A percentile compares a stretch with the other conserved stretches of the same genome.
These are phyloP conservation scores for Chondrostereum purpureum DNA, from an alignment of 1,284 basidiomycete species.

Conservation along the genomic window DNA sequence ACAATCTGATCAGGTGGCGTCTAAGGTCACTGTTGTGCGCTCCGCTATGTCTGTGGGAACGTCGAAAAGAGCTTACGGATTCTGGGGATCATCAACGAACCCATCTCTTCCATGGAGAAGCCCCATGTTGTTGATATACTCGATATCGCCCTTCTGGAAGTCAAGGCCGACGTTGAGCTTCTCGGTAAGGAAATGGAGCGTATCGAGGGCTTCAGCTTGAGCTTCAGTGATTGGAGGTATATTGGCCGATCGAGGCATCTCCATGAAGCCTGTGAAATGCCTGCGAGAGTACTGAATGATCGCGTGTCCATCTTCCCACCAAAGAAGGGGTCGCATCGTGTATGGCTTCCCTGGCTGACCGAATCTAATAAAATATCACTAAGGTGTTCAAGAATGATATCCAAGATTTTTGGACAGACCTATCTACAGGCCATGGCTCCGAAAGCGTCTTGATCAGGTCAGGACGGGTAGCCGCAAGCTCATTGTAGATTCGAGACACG, in stretches of 20 bases:
- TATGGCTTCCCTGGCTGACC: slow-evolving; percentile 28
- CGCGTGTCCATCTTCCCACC: slow-evolving; percentile 30
- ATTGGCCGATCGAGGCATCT: slow-evolving; percentile 23
- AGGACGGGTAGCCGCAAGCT: slow-evolving; percentile 35
- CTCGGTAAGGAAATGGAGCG: slow-evolving; percentile 38
- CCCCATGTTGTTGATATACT: slow-evolving; percentile 42
- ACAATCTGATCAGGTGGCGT: slow-evolving; percentile 20
- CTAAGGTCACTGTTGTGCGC: slow-evolving; percentile 10
- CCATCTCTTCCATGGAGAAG: slow-evolving; percentile 39
- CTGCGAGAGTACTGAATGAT: slow-evolving; percentile 43
- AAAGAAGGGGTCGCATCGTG: slow-evolving; percentile 32
- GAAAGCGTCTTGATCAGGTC: slow-evolving; percentile 35
- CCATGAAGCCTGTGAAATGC: slow-evolving; percentile 34
- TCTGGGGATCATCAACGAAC: slow-evolving; percentile 30
- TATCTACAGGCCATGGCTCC: slow-evolving; percentile 36
- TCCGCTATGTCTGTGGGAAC: not conserved
- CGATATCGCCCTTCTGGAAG: slow-evolving; percentile 43
- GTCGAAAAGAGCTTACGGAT: slow-evolving; percentile 14
- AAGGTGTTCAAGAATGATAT: not conserved
- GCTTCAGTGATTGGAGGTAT: slow-evolving; percentile 43
- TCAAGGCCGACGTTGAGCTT: slow-evolving; percentile 37
- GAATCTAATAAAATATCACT: slow-evolving; percentile 22
- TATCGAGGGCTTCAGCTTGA: slow-evolving; percentile 41
- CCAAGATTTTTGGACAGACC: slow-evolving; percentile 19
- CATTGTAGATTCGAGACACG: slow-evolving; percentile 36